Evolutionary conservation across 805 yeast genomes (phyloP), one percentile per base, ranked within the genome.

Genomic region (Wickerhamomyces strasburgensis): DNA sequence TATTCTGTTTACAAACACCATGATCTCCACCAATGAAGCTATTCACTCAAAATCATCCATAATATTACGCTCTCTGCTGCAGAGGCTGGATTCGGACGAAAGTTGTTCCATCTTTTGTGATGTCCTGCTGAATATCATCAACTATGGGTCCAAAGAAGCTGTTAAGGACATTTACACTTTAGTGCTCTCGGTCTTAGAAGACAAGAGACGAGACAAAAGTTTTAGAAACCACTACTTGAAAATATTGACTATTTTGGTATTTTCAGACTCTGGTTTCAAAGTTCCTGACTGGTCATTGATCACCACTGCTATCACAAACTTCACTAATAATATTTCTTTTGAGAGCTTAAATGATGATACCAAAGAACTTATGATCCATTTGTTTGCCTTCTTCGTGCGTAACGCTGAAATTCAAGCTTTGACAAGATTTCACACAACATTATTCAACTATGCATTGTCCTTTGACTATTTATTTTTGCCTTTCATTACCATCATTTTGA

Each of bases 241-340:
- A 6, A 55, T 78, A 3, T 47, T 79, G 28, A 54, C 70, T 1
- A 57, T 80, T 0, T 52, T 82, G 34, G 54, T 70, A 0, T 84
- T 80, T 57, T 78, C 84, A 3, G 89, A 82, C 42, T 76, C 86
- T 32, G 93, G 93, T 49, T 71, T 59, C 42, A 80, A 78, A 49
- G 68, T 81, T 4, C 51, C 66, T 2, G 60, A 67, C 43, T 83
- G 90, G 90, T 35, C 39, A 3, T 14, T 32, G 4, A 43, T 60
- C 3, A 46, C 51, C 5, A 33, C 37, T 5, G 43, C 67, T 19
- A 33, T 61, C 9, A 41, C 44, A 3, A 31, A 36, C 14, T 26
- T 44, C 14, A 21, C 51, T 6, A 18, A 27, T 3, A 31, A 32
- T 6, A 19, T 32, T 6, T 42, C 33, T 3, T 6, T 34, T 2